Evolutionary conservation across 108 stramenopile genomes (phyloP), one percentile per base, ranked within the genome.

Genomic region (Cyclotella choctawhatcheeana): DNA sequence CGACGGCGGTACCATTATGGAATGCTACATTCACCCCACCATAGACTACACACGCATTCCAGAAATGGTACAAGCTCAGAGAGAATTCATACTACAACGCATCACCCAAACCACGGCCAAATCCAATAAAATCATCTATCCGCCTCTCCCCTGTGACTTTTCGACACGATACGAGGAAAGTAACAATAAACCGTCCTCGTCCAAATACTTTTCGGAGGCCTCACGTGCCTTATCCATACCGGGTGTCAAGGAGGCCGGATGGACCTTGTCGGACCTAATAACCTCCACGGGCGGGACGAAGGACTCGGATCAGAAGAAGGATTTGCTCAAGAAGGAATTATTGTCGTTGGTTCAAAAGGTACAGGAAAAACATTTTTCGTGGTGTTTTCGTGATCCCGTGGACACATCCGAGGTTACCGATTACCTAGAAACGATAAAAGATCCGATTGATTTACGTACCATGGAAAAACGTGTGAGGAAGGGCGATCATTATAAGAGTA

Each of bases 1-100:
- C 74, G 99, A 99, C 62, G 98, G 98, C 26, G 99, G 96, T 14
- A 98, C 96, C 2, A 88, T 97, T 64, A 99, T 99, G 99, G 97
- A 99, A 85, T 99, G 99, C 82, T 97, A 97, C 78, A 86, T 99
- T 10, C 97, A 98, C 77, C 96, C 97, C 12, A 86, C 89, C 37
- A 89, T 98, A 67, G 90, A 96, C 59, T 98, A 86, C 74, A 92
- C 93, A 7, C 73, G 86, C n/a, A 75, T 97, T 24, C 88, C 91
- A 4, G 86, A 95, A 71, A 92, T 97, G 89, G 30, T 97, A 20
- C 56, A 64, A 37, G 78, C 86, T 6, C 97, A 98, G 70, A 79
- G 82, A 73, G 65, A 64, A 48, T 99, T 89, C 59, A 80, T 88
- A 26, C 30, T 89, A 44, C 43, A 71, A 50, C 89, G 87, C 18